Percentiles rank a stretch among this genome's conserved stretches.
phyloP scores from a whole-genome alignment of 1,139 yeast species.

The Yamadazyma aaseri region DNA sequence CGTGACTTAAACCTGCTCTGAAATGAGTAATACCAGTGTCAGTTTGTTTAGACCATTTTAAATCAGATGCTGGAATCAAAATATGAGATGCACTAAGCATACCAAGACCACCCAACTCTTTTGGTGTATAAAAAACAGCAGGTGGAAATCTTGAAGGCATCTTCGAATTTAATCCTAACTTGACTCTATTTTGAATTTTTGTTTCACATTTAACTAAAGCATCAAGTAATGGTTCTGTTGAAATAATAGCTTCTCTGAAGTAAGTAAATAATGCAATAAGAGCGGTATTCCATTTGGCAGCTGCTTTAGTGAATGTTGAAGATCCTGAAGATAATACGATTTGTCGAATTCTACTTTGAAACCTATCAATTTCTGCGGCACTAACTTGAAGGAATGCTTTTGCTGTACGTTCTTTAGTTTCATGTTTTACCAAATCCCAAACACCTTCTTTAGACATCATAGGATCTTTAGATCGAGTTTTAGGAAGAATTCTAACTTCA shows the following conservation, averaged over 20 bases:
- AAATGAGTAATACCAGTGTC: constrained; percentile 94
- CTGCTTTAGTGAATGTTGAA: constrained; percentile 91
- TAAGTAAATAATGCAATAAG: constrained; percentile 83
- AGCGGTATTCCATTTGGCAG: constrained; percentile 96
- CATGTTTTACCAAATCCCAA: constrained; percentile 80
- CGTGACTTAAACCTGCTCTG: constrained; percentile 88
- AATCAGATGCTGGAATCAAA: constrained; percentile 88
- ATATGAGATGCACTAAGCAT: constrained; percentile 98
- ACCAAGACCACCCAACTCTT: constrained; percentile 95
- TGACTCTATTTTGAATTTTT: constrained; percentile 89
- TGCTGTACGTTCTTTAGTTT: constrained; percentile 83
- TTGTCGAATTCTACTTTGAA: constrained; percentile 83
- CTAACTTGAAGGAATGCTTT: constrained; percentile 85
- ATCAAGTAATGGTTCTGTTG: constrained; percentile 78
- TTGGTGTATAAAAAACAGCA: constrained; percentile 96
- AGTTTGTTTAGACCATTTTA: constrained; percentile 89
- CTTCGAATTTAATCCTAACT: constrained; percentile 92
- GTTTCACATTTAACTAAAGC: constrained; percentile 89
- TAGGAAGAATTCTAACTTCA: constrained; percentile 87
- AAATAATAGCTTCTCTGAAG: constrained; percentile 87
- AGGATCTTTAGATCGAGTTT: constrained; percentile 51
- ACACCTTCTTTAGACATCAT: constrained; percentile 68
- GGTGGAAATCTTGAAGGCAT: constrained; percentile 99
- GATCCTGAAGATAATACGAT: constrained; percentile 95
- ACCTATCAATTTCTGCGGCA: constrained; percentile 72